These are phyloP conservation scores for Talaromyces wortmannii DNA, from an alignment of 495 filamentous ascomycete genomes.

Conservation along the genomic window DNA sequence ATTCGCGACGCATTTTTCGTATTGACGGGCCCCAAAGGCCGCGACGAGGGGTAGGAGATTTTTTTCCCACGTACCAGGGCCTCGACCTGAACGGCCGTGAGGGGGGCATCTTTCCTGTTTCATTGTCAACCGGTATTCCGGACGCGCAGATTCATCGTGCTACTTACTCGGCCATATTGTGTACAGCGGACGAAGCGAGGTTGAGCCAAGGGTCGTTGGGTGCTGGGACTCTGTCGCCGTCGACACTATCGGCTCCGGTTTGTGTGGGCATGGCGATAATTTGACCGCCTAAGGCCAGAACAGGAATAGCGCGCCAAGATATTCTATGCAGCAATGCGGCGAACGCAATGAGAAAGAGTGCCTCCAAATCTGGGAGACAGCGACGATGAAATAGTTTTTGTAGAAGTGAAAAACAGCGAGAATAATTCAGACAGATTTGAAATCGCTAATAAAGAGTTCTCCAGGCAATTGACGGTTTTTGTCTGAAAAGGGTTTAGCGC, in stretches of 20 bases:
- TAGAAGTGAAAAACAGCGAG: too few species aligned
- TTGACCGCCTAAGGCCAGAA: constrained; percentile 20
- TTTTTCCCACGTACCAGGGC: constrained; percentile 53
- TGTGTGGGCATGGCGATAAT: constrained; percentile 36
- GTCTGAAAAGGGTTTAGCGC: not conserved
- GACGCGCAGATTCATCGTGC: not conserved
- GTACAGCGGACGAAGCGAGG: constrained; percentile 10
- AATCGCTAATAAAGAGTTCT: not conserved
- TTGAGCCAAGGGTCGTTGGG: not conserved
- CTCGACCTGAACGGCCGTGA: constrained; percentile 78
- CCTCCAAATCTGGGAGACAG: not conserved
- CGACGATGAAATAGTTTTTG: not conserved
- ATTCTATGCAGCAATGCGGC: not conserved
- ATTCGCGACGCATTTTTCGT: constrained; percentile 1
- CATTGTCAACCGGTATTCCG: not conserved
- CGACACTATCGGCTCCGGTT: constrained; percentile 17
- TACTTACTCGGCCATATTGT: constrained; percentile 42
- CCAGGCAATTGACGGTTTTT: not conserved
- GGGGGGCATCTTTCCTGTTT: constrained; percentile 51
- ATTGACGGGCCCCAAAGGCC: constrained; percentile 7
- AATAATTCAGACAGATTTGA: too few species aligned
- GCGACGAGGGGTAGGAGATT: constrained; percentile 28
- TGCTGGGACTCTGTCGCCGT: constrained; percentile 2
- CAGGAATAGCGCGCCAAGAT: constrained; percentile 21
- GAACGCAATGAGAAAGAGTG: not conserved